phyloP scores from a whole-genome alignment of 495 filamentous ascomycete genomes.

The Penicillium robsamsonii region DNA sequence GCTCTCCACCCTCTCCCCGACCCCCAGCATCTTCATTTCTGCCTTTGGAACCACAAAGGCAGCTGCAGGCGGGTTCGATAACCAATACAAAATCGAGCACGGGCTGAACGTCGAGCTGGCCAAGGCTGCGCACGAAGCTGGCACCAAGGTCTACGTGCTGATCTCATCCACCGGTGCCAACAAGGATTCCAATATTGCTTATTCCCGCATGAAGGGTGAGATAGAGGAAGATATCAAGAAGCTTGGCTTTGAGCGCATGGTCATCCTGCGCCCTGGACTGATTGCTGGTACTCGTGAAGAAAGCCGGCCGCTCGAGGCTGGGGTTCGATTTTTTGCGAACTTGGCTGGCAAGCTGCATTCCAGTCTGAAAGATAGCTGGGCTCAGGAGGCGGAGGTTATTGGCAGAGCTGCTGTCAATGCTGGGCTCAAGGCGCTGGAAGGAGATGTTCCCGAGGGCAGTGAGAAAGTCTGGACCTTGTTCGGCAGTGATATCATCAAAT shows the following conservation, averaged over 20 bases:
- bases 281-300: slow-evolving; percentile 69
- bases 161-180: slow-evolving; percentile 56
- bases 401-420: slow-evolving; percentile 65
- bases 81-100: slow-evolving; percentile 75
- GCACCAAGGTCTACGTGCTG: slow-evolving; percentile 65
- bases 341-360: slow-evolving; percentile 53
- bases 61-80: slow-evolving; percentile 64
- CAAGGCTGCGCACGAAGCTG: slow-evolving; percentile 60
- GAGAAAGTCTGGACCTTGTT: slow-evolving; percentile 45
- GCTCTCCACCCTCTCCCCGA: slow-evolving; percentile 52
- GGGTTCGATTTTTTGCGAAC: slow-evolving; percentile 46
- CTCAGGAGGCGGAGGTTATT: slow-evolving; percentile 74
- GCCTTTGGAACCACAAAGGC: slow-evolving; percentile 65
- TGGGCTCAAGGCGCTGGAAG: slow-evolving; percentile 46
- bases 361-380: slow-evolving; percentile 60
- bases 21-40: slow-evolving; percentile 61
- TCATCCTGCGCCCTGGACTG: slow-evolving; percentile 72
- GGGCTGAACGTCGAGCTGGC: slow-evolving; percentile 71
- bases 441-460: slow-evolving; percentile 42
- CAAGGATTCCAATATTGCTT: slow-evolving; percentile 49
- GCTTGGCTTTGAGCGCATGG: slow-evolving; percentile 68
- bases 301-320: slow-evolving; percentile 49
- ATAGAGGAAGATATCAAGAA: slow-evolving; percentile 72
- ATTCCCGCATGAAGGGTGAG: slow-evolving; percentile 74
- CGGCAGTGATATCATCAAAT: slow-evolving; percentile 38